Evolutionary conservation across 176 grass and related monocot species (phyloP).

Genomic region (Thinopyrum elongatum): DNA sequence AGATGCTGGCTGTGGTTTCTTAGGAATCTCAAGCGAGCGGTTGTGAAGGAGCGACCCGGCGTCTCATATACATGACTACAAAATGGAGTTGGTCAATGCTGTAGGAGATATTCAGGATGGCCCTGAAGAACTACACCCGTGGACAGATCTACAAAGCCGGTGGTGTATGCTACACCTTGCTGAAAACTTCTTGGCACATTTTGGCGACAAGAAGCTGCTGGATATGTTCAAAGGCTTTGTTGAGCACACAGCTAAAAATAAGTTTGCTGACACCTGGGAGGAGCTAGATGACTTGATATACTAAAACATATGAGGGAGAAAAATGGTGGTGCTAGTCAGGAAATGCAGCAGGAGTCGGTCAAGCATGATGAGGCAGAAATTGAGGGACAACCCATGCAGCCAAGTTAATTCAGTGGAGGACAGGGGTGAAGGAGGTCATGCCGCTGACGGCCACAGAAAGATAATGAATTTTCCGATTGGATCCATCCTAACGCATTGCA

Average conservation of each 20-base stretch:
- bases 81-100: not conserved
- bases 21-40: not conserved
- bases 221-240: slow-evolving; percentile 1
- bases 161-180: slow-evolving; percentile 2
- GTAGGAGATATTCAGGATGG: not conserved
- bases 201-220: slow-evolving; percentile 5
- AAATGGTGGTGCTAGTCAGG: not conserved
- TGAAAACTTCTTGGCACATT: slow-evolving; percentile 4
- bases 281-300: slow-evolving; percentile 21
- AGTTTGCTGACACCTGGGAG: slow-evolving; percentile 1
- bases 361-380: not conserved
- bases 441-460: not conserved
- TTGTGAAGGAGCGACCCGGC: not conserved
- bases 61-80: too few relatives aligned
- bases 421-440: not conserved
- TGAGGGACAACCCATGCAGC: not conserved
- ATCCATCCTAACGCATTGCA: not conserved
- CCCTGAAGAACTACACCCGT: not conserved
- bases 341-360: not conserved
- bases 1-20: too few relatives aligned
- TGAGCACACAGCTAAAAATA: not conserved
- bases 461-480: not conserved
- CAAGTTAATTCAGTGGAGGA: not conserved
- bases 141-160: not conserved
- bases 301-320: not conserved